A percentile compares a stretch with the other conserved stretches of the same genome.
phyloP scores from a whole-genome alignment of 2,329 filamentous ascomycete genomes.

The Exophiala alcalophila region DNA sequence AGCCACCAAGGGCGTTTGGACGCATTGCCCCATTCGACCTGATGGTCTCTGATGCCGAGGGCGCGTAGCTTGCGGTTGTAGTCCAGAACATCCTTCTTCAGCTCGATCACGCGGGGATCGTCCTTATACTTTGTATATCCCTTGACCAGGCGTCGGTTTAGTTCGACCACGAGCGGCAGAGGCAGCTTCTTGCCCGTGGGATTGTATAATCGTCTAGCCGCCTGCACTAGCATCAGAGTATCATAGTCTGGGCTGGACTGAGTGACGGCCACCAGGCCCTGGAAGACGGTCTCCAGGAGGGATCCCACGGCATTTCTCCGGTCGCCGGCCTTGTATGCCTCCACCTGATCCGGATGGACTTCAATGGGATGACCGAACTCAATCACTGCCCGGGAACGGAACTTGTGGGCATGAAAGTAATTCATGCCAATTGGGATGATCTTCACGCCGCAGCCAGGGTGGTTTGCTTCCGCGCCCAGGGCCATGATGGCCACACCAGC shows the following conservation, averaged over 20 bases:
- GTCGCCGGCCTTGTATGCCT: constrained; percentile 79
- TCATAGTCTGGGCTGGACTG: constrained; percentile 93
- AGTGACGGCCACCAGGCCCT: constrained; percentile 80
- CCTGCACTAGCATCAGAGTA: constrained; percentile 92
- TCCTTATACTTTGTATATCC: constrained; percentile 92
- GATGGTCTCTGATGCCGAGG: constrained; percentile 86
- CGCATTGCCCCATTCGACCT: constrained; percentile 68
- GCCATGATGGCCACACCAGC: constrained; percentile 98
- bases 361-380: constrained; percentile 92
- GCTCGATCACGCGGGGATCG: constrained; percentile 73
- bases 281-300: constrained; percentile 81
- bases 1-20: constrained; percentile 75
- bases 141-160: constrained; percentile 85
- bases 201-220: constrained; percentile 88
- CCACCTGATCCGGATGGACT: constrained; percentile 75
- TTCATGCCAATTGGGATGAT: constrained; percentile 99
- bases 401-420: constrained; percentile 99
- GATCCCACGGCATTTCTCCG: constrained; percentile 82
- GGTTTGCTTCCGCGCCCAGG: constrained; percentile 78
- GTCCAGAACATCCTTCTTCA: constrained; percentile 71
- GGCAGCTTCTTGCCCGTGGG: constrained; percentile 91
- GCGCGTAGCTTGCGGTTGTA: constrained; percentile 87
- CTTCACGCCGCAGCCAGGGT: constrained; percentile 82
- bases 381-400: constrained; percentile 89
- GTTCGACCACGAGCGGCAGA: constrained; percentile 85